Conservation (phyloP, 192 early-diverging fungal species). For the Entomortierella beljakovae region DNA sequence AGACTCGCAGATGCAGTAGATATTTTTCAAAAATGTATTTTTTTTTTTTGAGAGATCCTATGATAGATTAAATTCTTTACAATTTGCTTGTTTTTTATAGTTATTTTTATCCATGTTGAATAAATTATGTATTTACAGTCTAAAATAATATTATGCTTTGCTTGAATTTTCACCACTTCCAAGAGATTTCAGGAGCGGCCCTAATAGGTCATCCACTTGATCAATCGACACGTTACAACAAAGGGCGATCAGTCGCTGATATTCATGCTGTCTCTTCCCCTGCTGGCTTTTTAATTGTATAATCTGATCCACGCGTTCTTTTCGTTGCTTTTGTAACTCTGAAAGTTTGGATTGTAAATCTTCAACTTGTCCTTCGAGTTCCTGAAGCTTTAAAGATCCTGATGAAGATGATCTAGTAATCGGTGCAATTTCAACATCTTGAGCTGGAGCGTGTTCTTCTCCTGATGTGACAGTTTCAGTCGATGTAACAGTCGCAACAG, state of each 20-base stretch:
- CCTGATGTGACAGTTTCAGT: too few species aligned
- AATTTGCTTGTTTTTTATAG: too few species aligned
- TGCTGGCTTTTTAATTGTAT: slow-evolving; percentile 28
- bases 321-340: slow-evolving; percentile 20
- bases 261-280: slow-evolving; percentile 61
- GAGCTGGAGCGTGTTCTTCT: not conserved
- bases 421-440: not conserved
- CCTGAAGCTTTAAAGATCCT: not conserved
- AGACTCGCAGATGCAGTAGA: too few species aligned
- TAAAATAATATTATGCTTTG: not conserved
- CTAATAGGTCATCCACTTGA: slow-evolving; percentile 69
- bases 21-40: too few species aligned
- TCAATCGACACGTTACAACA: slow-evolving; percentile 73
- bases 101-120: too few species aligned
- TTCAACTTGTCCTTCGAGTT: slow-evolving; percentile 14
- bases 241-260: slow-evolving; percentile 73
- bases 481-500: too few species aligned
- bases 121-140: not conserved
- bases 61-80: too few species aligned
- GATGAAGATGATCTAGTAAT: not conserved
- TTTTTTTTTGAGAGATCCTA: too few species aligned
- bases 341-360: slow-evolving; percentile 9
- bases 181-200: slow-evolving; percentile 69
- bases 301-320: slow-evolving; percentile 38
- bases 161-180: slow-evolving; percentile 58